These are phyloP conservation scores for Quercus engelmannii DNA, from an alignment of 306 rosid species.

Conservation along the genomic window DNA sequence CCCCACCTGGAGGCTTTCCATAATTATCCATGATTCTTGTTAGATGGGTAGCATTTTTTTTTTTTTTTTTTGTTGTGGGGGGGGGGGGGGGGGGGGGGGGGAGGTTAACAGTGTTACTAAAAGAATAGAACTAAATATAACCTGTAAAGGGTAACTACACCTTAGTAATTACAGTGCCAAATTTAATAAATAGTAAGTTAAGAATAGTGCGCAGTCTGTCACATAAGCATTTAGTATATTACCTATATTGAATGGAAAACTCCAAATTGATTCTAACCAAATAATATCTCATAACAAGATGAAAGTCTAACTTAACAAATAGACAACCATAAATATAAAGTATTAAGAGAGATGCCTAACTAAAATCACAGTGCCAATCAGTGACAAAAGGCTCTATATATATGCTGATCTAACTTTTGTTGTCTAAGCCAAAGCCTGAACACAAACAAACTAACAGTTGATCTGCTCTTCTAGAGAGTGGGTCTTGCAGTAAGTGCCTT, in stretches of 20 bases:
- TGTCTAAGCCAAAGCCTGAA: constrained; percentile 35
- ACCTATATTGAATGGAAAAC: constrained; percentile 44
- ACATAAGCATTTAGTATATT: constrained; percentile 27
- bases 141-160: constrained; percentile 29
- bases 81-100: too few relatives aligned
- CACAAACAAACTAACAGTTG: constrained; percentile 43
- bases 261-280: constrained; percentile 31
- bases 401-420: constrained; percentile 43
- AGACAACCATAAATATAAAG: constrained; percentile 21
- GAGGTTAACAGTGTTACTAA: too few relatives aligned
- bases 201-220: constrained; percentile 15
- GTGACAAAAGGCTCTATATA: constrained; percentile 37
- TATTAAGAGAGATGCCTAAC: constrained; percentile 25
- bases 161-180: constrained; percentile 28
- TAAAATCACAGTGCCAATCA: constrained; percentile 23
- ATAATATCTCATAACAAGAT: constrained; percentile 22
- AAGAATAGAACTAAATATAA: constrained; percentile 28
- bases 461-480: constrained; percentile 52
- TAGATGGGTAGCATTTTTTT: background rate
- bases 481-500: constrained; percentile 44
- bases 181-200: constrained; percentile 25
- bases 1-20: too few relatives aligned
- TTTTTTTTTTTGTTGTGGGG: background rate
- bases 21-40: too few relatives aligned
- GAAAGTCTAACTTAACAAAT: constrained; percentile 39